These are phyloP conservation scores for Monascus purpureus DNA, from an alignment of 495 filamentous ascomycete species.

Conservation along the genomic window DNA sequence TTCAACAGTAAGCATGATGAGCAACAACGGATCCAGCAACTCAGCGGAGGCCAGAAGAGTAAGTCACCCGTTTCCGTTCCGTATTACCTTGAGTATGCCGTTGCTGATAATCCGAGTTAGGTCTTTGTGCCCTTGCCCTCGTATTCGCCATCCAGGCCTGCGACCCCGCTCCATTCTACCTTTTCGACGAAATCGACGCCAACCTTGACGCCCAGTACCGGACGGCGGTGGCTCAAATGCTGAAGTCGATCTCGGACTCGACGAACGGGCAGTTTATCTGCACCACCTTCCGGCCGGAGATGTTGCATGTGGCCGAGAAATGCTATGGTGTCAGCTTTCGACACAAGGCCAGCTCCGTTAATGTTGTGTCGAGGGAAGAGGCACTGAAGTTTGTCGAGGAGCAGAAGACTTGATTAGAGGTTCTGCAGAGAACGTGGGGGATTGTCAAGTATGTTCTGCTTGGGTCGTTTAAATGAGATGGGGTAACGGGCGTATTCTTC, in stretches of 20 bases:
- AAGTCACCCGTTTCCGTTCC: constrained; percentile 15
- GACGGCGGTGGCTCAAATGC: constrained; percentile 79
- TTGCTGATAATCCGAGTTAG: constrained; percentile 29
- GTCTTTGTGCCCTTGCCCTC: constrained; percentile 85
- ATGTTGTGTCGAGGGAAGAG: constrained; percentile 74
- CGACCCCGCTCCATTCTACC: constrained; percentile 94
- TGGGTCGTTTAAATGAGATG: constrained; percentile 6
- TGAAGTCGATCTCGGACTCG: constrained; percentile 57
- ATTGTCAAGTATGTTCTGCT: constrained; percentile 8
- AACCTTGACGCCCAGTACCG: constrained; percentile 97
- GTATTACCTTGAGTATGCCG: neutral
- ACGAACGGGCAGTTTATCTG: constrained; percentile 60
- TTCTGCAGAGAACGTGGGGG: neutral
- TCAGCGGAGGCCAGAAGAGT: constrained; percentile 97
- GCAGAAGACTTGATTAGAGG: constrained; percentile 30
- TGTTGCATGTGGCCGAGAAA: constrained; percentile 89
- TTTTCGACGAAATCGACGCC: constrained; percentile 98
- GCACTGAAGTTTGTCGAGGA: constrained; percentile 91
- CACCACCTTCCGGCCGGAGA: constrained; percentile 96
- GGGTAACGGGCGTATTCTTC: constrained; percentile 10
- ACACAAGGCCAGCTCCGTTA: constrained; percentile 84
- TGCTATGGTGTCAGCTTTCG: constrained; percentile 93
- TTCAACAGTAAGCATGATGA: constrained; percentile 99
- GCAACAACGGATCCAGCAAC: constrained; percentile 93
- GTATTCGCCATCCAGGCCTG: constrained; percentile 98